Evolutionary conservation across 768 basidiomycete species (phyloP).

Genomic region (Podaxis sp.): DNA sequence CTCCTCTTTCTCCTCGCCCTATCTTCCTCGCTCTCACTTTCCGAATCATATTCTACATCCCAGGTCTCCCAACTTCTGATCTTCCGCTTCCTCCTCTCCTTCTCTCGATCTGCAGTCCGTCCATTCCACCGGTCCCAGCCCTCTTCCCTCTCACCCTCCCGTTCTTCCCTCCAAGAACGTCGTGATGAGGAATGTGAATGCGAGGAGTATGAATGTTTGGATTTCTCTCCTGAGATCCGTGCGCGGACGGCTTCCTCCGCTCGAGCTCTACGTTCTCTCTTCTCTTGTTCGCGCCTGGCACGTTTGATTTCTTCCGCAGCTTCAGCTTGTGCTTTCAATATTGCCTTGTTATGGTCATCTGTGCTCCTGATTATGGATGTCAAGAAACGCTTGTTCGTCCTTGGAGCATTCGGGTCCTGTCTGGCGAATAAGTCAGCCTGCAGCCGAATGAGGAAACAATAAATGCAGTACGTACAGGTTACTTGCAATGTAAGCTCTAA

Average conservation of each 20-base stretch:
- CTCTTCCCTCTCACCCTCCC: slow-evolving; percentile 29
- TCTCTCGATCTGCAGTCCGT: slow-evolving; percentile 37
- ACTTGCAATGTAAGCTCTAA: slow-evolving; percentile 71
- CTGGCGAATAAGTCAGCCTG: neutral
- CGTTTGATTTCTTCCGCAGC: slow-evolving; percentile 74
- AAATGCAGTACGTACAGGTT: slow-evolving; percentile 38
- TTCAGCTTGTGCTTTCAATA: slow-evolving; percentile 69
- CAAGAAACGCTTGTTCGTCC: slow-evolving; percentile 80
- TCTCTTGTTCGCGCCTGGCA: slow-evolving; percentile 65
- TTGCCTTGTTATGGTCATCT: slow-evolving; percentile 91
- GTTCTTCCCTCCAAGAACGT: slow-evolving; percentile 14
- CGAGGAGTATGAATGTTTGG: slow-evolving; percentile 1
- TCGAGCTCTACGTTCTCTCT: slow-evolving; percentile 57
- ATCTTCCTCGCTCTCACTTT: slow-evolving; percentile 24
- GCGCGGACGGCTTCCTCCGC: slow-evolving; percentile 72
- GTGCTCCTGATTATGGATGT: slow-evolving; percentile 88
- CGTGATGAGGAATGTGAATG: slow-evolving; percentile 3
- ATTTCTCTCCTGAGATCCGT: slow-evolving; percentile 4
- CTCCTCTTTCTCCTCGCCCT: slow-evolving; percentile 24
- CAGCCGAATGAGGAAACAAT: neutral
- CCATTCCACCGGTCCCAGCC: slow-evolving; percentile 57
- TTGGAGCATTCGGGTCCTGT: slow-evolving; percentile 56
- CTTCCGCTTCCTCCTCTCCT: slow-evolving; percentile 38
- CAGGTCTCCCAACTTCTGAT: slow-evolving; percentile 50
- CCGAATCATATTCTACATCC: slow-evolving; percentile 36